Evolutionary conservation across 2,329 filamentous ascomycete genomes (phyloP).

Genomic region (Cladosporium oxysporum): DNA sequence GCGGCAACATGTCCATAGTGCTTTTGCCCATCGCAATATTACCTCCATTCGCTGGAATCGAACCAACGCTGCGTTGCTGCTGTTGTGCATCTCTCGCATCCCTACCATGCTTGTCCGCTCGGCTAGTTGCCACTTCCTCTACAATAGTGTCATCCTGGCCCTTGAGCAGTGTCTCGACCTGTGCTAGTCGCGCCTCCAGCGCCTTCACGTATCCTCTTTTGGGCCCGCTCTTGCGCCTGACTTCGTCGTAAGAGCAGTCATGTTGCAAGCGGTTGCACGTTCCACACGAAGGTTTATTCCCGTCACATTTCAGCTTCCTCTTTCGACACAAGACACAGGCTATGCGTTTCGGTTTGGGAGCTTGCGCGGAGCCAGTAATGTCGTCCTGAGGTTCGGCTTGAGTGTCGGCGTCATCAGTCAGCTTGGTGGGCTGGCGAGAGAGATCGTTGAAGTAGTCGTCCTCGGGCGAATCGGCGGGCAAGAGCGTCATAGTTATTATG

Average conservation of each 20-base stretch:
- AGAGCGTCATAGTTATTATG: slow-evolving; percentile 13
- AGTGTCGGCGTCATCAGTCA: neutral
- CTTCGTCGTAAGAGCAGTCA: slow-evolving; percentile 86
- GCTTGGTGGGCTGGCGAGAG: slow-evolving; percentile 44
- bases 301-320: slow-evolving; percentile 89
- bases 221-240: slow-evolving; percentile 89
- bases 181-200: slow-evolving; percentile 79
- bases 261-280: slow-evolving; percentile 87
- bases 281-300: slow-evolving; percentile 78
- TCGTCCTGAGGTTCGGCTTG: slow-evolving; percentile 49
- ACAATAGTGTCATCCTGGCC: slow-evolving; percentile 54
- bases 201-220: slow-evolving; percentile 95
- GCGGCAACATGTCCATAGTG: slow-evolving; percentile 22
- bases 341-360: slow-evolving; percentile 70
- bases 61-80: slow-evolving; percentile 6
- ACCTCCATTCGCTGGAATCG: slow-evolving; percentile 26
- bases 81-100: neutral
- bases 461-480: slow-evolving; percentile 27
- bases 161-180: slow-evolving; percentile 89
- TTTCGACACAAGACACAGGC: slow-evolving; percentile 94
- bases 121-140: slow-evolving; percentile 10
- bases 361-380: slow-evolving; percentile 31
- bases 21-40: slow-evolving; percentile 24
- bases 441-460: slow-evolving; percentile 60
- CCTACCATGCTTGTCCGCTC: slow-evolving; percentile 1